Evolutionary conservation across 495 filamentous ascomycete genomes (phyloP).

Genomic region (Pseudotulostoma volvatum): DNA sequence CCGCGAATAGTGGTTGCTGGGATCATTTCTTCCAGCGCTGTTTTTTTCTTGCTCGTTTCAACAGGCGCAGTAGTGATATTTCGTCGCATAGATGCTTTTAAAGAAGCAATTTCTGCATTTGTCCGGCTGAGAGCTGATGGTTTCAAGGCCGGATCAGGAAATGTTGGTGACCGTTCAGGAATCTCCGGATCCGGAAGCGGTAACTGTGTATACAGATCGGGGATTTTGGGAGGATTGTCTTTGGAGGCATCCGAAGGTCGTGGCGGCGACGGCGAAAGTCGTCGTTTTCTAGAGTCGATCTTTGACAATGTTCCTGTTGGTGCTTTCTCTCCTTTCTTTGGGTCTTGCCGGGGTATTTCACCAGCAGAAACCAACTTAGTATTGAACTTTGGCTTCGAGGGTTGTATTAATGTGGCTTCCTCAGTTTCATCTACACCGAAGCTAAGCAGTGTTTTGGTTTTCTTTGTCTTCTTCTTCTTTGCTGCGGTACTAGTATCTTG

Average conservation of each 20-base stretch:
- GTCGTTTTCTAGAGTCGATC: constrained; percentile 14
- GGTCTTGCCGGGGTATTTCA: constrained; percentile 18
- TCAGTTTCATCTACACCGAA: constrained; percentile 62
- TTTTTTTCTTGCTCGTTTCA: constrained; percentile 43
- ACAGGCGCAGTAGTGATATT: constrained; percentile 42
- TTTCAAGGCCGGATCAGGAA: constrained; percentile 25
- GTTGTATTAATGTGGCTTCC: constrained; percentile 35
- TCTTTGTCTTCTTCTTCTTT: constrained; percentile 67
- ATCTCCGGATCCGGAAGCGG: constrained; percentile 32
- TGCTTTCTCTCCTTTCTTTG: constrained; percentile 4
- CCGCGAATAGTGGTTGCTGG: constrained; percentile 65
- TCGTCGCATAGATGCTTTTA: constrained; percentile 88
- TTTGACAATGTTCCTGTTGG: constrained; percentile 5
- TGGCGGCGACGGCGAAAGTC: constrained; percentile 14
- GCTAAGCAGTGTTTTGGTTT: constrained; percentile 66
- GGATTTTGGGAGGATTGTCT: constrained; percentile 17
- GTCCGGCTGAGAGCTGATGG: constrained; percentile 54
- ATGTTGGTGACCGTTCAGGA: constrained; percentile 30
- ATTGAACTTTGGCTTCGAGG: constrained; percentile 86
- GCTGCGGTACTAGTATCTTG: constrained; percentile 23
- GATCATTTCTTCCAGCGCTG: constrained; percentile 63
- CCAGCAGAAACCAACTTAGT: constrained; percentile 57
- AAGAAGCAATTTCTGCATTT: constrained; percentile 77
- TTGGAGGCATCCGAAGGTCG: constrained; percentile 13
- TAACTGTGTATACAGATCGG: constrained; percentile 26